A percentile compares a stretch with the other conserved stretches of the same genome.
Conservation (phyloP, 129 eudicot genomes). For the sunflower (Helianthus annuus) region HanXRQr2.0-SUNRISE NC_035446.2:162275871-162276370, state of each 20-base stretch:
- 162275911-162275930: background rate
- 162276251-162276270: conserved; percentile 98
- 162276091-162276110: background rate
- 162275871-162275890: background rate
- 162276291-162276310: conserved; percentile 44
- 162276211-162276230: conserved; percentile 90
- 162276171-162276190: conserved; percentile 66
- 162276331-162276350: conserved; percentile 58
- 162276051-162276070: conserved; percentile 89
- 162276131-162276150: background rate
- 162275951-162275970: conserved; percentile 77
- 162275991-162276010: conserved; percentile 65
- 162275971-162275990: conserved; percentile 71
- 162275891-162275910: background rate
- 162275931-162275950: background rate
- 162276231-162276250: conserved; percentile 99
- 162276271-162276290: conserved; percentile 58
- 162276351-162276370: conserved; percentile 77
- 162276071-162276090: conserved; percentile 48
- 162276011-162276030: conserved; percentile 81
- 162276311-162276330: conserved; percentile 42
- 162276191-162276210: conserved; percentile 62
- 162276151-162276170: conserved; percentile 45
- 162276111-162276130: background rate
- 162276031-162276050: conserved; percentile 81